These are phyloP conservation scores for Cichorium intybus DNA, from an alignment of 140 eudicot species.

Conservation along the genomic window DNA sequence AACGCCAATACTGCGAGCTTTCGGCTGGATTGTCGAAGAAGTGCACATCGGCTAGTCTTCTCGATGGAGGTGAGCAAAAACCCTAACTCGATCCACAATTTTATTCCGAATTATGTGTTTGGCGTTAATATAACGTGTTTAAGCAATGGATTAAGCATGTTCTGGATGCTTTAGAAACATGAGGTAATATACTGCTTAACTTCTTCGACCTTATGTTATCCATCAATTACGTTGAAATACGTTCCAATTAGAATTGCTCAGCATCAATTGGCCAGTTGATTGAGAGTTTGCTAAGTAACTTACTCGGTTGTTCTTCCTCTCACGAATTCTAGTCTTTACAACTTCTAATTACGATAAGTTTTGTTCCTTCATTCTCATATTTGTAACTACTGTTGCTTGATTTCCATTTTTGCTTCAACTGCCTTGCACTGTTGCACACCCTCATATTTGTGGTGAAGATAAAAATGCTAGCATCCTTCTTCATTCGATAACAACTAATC, in stretches of 20 bases:
- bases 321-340: background rate
- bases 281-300: background rate
- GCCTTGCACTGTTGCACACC: too few relatives aligned
- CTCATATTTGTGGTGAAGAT: too few relatives aligned
- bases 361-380: background rate
- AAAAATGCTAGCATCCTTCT: too few relatives aligned
- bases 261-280: slow-evolving; percentile 6
- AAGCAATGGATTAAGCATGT: slow-evolving; percentile 10
- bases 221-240: slow-evolving; percentile 8
- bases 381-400: background rate
- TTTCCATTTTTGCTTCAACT: background rate
- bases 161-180: slow-evolving; percentile 4
- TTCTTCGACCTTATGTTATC: background rate
- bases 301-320: background rate
- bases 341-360: too few relatives aligned
- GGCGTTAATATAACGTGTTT: background rate
- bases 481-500: too few relatives aligned
- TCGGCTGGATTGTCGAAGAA: slow-evolving; percentile 56
- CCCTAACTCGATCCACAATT: slow-evolving; percentile 10
- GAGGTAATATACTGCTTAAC: background rate
- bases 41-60: slow-evolving; percentile 48
- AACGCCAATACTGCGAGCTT: slow-evolving; percentile 63
- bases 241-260: slow-evolving; percentile 3
- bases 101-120: background rate
- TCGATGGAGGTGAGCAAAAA: slow-evolving; percentile 54